Percentiles rank a stretch among this genome's conserved stretches.
These are phyloP conservation scores for Crotalaria pallida DNA, from an alignment of 306 rosid genomes.

Conservation along the genomic window DNA sequence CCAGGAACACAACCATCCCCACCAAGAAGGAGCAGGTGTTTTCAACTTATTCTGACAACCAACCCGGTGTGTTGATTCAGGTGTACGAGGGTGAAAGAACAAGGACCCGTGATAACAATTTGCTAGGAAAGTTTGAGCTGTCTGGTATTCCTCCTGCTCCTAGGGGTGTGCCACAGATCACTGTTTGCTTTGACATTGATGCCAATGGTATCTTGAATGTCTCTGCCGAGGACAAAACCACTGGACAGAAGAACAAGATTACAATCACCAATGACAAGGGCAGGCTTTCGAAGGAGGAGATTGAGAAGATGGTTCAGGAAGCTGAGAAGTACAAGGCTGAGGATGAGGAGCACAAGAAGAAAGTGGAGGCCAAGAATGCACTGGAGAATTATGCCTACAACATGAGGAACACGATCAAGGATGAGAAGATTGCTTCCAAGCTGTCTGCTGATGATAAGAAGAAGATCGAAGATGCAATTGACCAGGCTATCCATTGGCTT, in stretches of 20 bases:
- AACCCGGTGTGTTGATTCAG: slow-evolving; percentile 55
- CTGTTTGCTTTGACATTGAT: slow-evolving; percentile 42
- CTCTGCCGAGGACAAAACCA: slow-evolving; percentile 57
- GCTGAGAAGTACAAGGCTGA: slow-evolving; percentile 47
- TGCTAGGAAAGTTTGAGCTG: slow-evolving; percentile 50
- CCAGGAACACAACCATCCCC: slow-evolving; percentile 52
- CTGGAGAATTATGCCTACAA: slow-evolving; percentile 49
- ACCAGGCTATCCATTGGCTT: slow-evolving; percentile 45
- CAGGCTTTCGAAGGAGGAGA: slow-evolving; percentile 50
- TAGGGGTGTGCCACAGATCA: slow-evolving; percentile 55
- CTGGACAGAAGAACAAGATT: slow-evolving; percentile 54
- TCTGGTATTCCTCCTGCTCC: slow-evolving; percentile 56
- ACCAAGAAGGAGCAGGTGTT: slow-evolving; percentile 57
- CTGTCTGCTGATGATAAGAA: slow-evolving; percentile 45
- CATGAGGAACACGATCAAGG: slow-evolving; percentile 57
- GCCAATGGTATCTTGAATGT: slow-evolving; percentile 52
- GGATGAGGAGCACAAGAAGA: slow-evolving; percentile 56
- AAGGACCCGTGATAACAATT: slow-evolving; percentile 51
- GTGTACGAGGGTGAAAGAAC: slow-evolving; percentile 52
- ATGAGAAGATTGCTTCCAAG: slow-evolving; percentile 53
- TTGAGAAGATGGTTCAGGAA: slow-evolving; percentile 56
- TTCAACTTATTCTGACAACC: slow-evolving; percentile 52
- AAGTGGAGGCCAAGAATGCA: slow-evolving; percentile 48
- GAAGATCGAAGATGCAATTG: slow-evolving; percentile 54
- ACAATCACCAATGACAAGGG: slow-evolving; percentile 64